Evolutionary conservation across 2,329 filamentous ascomycete genomes (phyloP), one percentile per base, ranked within the genome.

Genomic region (Botrytis elliptica): DNA sequence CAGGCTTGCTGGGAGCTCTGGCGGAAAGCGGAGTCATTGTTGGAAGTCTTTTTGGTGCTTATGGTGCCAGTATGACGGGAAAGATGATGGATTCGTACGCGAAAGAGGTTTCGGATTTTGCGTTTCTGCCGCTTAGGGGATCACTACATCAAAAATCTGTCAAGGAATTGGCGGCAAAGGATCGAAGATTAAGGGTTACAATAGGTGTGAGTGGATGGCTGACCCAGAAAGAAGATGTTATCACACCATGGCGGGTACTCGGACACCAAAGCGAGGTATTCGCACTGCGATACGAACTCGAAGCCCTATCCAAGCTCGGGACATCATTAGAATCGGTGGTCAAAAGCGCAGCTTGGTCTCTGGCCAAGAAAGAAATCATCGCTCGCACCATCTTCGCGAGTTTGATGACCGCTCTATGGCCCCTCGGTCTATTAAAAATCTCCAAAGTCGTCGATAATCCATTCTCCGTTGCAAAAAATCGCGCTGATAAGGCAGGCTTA

Each of bases 11-110:
- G 0, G 95, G 95, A 18, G 88, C 90, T 29, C 86, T 98, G 79
- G 92, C 94, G 3, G 91, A 95, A 55, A 96, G 92, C 75, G 89
- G 91, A 8, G 88, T 96, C 25, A 85, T 94, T 60, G 91, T 97
- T 44, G 95, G 95, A 25, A 90, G 92, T 55, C 84, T 98, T 57
- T 98, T 98, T 79, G 96, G 96, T 14, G 93, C 96, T n/a, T 97
- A 97, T 80, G 93, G 93, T 62, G 90, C 91, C 1, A 89, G 91
- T 52, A 95, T 97, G 86, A 93, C 92, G 0, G 90, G 91, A 70
- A 91, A 94, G 81, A 93, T 95, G 86, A 92, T 98, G 86, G 93
- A 97, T 76, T 87, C 91, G n/a, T 97, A 97, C 81, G 88, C 92
- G 18, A 90, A 90, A 77, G 94, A 97, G 76, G 91, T 98, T 25